Base-by-base conservation (phyloP, 495 filamentous ascomycete genomes). In the Annulohypoxylon nitens region DNA sequence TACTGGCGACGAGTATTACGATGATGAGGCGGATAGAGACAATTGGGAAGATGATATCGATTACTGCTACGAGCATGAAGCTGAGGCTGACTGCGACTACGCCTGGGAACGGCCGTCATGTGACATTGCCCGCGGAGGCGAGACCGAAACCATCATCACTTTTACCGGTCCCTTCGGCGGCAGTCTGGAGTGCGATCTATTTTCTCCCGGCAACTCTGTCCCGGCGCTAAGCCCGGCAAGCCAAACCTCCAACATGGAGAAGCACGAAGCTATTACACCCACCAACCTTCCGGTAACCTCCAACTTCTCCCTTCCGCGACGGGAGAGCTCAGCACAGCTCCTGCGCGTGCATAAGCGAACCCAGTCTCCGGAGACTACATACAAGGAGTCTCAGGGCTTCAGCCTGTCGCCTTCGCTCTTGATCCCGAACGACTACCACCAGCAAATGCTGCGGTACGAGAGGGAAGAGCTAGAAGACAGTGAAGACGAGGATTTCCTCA, bases 21-120 rank as follows among this genome's bases (percentile, higher is more conserved):
- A 87, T 26, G 88, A 90, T n/a, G 64, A 72, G 3, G 30, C 75
- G 7, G 26, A 63, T 6, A 75, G 76, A 41, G 87, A 90, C 50
- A 91, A 86, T 20, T 98, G 95, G 95, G 95, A 98, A 75, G 93
- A 94, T 48, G 94, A 95, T 73, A 95, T 98, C 73, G 95, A 97
- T 78, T 98, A 92, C 79, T 96, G 91, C 78, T 98, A 98, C 75
- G 93, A 97, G 70, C 89, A 96, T 79, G 93, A 91, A 53, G 93
- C 92, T 7, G 95, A 98, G 79, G 93, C 94, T 1, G 89, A 94
- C 73, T 97, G 92, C 76, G 89, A 98, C 72, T 97, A 94, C 70
- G 92, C 96, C 67, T 97, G 94, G 94, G 87, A 90, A 53, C 87
- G 89, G 10, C 79, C 83, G 9, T 87, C 85, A 1, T 65, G 83